These are phyloP conservation scores for Exophiala calicioides DNA, from an alignment of 2,329 filamentous ascomycete genomes.

Conservation along the genomic window DNA sequence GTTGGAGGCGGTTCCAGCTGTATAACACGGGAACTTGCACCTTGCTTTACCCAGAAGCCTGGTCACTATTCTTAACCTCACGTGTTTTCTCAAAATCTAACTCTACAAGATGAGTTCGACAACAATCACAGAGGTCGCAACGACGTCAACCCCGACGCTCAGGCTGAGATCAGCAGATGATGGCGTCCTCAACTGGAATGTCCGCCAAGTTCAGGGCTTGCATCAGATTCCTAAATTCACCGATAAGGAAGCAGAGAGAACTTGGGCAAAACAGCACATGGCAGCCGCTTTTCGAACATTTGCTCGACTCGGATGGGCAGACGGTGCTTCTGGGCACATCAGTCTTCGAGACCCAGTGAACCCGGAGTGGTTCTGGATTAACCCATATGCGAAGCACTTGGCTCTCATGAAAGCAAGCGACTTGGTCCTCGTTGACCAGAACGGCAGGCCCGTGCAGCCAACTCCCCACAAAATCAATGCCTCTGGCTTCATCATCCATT, in stretches of 20 bases:
- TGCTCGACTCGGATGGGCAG: conserved; percentile 57
- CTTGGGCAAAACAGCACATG: conserved; percentile 56
- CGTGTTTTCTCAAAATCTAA: no score
- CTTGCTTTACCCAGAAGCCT: no score
- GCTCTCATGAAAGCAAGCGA: conserved; percentile 64
- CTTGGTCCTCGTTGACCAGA: conserved; percentile 63
- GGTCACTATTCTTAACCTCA: no score
- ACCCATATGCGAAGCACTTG: conserved; percentile 65
- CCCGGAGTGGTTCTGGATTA: conserved; percentile 64
- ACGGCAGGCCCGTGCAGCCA: conserved; percentile 61
- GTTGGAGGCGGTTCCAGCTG: no score
- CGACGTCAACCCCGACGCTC: neutral
- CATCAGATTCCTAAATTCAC: conserved; percentile 38
- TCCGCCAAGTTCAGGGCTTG: neutral
- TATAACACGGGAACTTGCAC: no score
- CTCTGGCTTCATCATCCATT: conserved; percentile 54
- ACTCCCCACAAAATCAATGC: conserved; percentile 41
- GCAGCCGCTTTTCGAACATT: conserved; percentile 60
- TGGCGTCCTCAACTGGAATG: conserved; percentile 9
- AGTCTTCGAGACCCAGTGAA: conserved; percentile 63
- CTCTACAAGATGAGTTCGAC: conserved; percentile 6
- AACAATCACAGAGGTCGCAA: neutral
- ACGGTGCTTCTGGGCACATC: conserved; percentile 65
- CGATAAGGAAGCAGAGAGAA: conserved; percentile 49
- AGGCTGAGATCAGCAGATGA: conserved; percentile 6